Evolutionary conservation across 139 green algal species (phyloP), one percentile per base, ranked within the genome.

Genomic region (Asterochloris erici): DNA sequence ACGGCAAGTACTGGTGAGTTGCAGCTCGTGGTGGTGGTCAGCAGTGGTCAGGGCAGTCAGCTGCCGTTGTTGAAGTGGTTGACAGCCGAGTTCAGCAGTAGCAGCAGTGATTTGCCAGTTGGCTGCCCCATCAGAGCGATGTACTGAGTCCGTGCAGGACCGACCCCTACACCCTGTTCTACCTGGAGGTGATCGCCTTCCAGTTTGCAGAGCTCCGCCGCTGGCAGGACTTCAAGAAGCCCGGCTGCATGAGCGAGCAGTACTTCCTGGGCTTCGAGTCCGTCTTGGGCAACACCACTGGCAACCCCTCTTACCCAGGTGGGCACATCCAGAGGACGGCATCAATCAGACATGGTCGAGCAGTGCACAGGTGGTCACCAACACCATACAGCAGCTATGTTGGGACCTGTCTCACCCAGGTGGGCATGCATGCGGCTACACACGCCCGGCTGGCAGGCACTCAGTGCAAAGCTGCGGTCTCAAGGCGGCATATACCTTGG

Each of bases 181-280:
- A 91, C 85, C 88, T 98, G 60, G 94, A 98, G 92, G 88, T 97
- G 62, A 89, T 98, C 60, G 74, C 92, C 47, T 97, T 99, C 88
- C 90, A 98, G 87, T 99, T 99, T 84, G 97, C 95, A 78, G 97
- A 99, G 92, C 93, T 98, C 15, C 87, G 88, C 74, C 89, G 96
- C 76, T 91, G 90, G 81, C 94, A 97, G 86, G 93, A 96, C 77
- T 96, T 91, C 90, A 86, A 89, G 77, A 93, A 96, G 85, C 97
- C 97, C 47, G 97, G 97, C 84, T 97, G 89, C 84, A 89, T 92
- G 93, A 90, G 85, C 85, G 94, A 98, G 91, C 95, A 98, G 92
- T 98, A 97, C 89, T 98, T 99, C 89, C 84, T 98, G 73, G 97
- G 97, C 28, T 85, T 99, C 69, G 97, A 99, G 93, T 80, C 83